phyloP scores from a whole-genome alignment of 768 basidiomycete species.

The Chalciporus chontae region DNA sequence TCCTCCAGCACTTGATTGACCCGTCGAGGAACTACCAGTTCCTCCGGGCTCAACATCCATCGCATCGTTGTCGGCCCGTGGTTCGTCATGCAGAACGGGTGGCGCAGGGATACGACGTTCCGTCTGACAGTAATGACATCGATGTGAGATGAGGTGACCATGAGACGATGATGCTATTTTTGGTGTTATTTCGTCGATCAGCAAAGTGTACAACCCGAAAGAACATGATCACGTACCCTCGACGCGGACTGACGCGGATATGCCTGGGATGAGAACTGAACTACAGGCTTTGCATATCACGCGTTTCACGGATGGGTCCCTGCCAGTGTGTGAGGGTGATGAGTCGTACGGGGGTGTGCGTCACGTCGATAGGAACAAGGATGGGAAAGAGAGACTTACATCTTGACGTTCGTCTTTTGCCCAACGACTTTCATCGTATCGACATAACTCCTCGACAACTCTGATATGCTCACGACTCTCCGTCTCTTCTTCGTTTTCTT shows the following conservation, averaged over 20 bases:
- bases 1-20: neutral
- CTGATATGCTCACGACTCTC: conserved; percentile 34
- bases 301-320: conserved; percentile 83
- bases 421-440: conserved; percentile 67
- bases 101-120: conserved; percentile 69
- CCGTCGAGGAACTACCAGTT: neutral
- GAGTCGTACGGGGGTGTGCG: neutral
- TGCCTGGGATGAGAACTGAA: conserved; percentile 61
- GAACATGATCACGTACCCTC: conserved; percentile 45
- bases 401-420: conserved; percentile 71
- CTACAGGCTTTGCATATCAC: conserved; percentile 71
- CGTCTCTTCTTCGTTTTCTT: conserved; percentile 17
- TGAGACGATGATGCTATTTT: conserved; percentile 42
- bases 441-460: conserved; percentile 65
- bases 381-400: conserved; percentile 44
- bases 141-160: conserved; percentile 53
- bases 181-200: conserved; percentile 17
- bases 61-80: neutral
- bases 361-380: neutral
- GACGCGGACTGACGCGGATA: conserved; percentile 60
- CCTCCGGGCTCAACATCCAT: neutral
- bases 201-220: neutral
- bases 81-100: conserved; percentile 29
- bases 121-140: conserved; percentile 55
- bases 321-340: conserved; percentile 24